These are phyloP conservation scores for Penicillium lagena DNA, from an alignment of 495 filamentous ascomycete species.

Conservation along the genomic window DNA sequence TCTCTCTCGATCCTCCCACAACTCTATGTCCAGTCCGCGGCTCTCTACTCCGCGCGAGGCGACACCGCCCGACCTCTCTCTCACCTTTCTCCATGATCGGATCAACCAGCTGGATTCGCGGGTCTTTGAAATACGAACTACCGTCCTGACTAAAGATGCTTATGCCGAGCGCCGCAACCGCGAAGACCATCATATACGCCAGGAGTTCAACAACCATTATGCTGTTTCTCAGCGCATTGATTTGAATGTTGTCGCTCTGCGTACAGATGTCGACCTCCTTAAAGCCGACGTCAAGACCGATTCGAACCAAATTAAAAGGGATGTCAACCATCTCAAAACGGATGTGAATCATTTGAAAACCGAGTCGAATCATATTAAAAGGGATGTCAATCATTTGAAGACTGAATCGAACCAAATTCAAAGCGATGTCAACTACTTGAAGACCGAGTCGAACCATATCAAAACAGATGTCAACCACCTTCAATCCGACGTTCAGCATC, in stretches of 20 bases:
- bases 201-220: constrained; percentile 32
- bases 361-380: too few relatives aligned
- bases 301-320: too few relatives aligned
- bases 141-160: constrained; percentile 31
- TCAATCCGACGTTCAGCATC: too few relatives aligned
- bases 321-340: constrained; percentile 26
- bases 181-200: constrained; percentile 36
- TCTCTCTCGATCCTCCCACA: constrained; percentile 32
- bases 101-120: constrained; percentile 33
- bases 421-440: too few relatives aligned
- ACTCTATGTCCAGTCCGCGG: constrained; percentile 33
- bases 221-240: constrained; percentile 33
- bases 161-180: constrained; percentile 38
- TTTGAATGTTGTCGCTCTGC: constrained; percentile 30
- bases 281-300: constrained; percentile 24
- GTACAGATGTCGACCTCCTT: constrained; percentile 32
- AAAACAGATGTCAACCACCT: too few relatives aligned
- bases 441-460: too few relatives aligned
- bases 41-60: constrained; percentile 28
- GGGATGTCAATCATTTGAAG: not conserved
- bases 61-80: constrained; percentile 27
- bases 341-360: constrained; percentile 25
- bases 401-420: too few relatives aligned
- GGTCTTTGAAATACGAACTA: constrained; percentile 31
- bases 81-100: constrained; percentile 31